Percentiles rank a stretch among this genome's conserved stretches.
These are phyloP conservation scores for Phialocephala subalpina DNA, from an alignment of 2,329 filamentous ascomycete species.

Conservation along the genomic window DNA sequence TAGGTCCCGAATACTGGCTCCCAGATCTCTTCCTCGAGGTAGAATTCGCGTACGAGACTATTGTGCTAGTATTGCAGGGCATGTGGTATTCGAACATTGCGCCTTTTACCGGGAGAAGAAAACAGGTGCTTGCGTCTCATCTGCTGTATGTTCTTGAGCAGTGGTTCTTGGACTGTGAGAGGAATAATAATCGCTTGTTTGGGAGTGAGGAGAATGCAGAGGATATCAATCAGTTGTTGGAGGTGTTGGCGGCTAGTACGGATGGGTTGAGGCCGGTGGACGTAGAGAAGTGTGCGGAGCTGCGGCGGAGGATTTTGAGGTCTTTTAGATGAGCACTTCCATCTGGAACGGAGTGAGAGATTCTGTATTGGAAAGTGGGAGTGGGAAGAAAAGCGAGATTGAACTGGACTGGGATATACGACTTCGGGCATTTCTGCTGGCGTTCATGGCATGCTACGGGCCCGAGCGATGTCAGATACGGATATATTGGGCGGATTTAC, in stretches of 20 bases:
- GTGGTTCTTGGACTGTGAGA: slow-evolving; percentile 67
- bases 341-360: neutral
- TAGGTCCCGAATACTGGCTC: slow-evolving; percentile 50
- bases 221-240: slow-evolving; percentile 53
- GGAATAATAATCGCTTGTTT: slow-evolving; percentile 62
- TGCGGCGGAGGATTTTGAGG: slow-evolving; percentile 51
- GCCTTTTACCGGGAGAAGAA: slow-evolving; percentile 67
- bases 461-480: neutral
- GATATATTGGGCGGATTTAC: neutral
- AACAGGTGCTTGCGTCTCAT: slow-evolving; percentile 65
- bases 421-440: slow-evolving; percentile 6
- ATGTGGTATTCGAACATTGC: slow-evolving; percentile 74
- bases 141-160: slow-evolving; percentile 66
- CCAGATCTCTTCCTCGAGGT: slow-evolving; percentile 72
- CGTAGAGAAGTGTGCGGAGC: slow-evolving; percentile 49
- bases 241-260: slow-evolving; percentile 45
- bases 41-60: slow-evolving; percentile 65
- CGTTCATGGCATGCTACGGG: neutral
- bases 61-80: slow-evolving; percentile 68
- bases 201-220: slow-evolving; percentile 66
- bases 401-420: neutral
- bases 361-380: neutral
- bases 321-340: slow-evolving; percentile 45
- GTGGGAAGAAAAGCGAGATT: neutral
- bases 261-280: slow-evolving; percentile 36